Evolutionary conservation across 768 basidiomycete species (phyloP).

Genomic region (Filobasidium floriforme): DNA sequence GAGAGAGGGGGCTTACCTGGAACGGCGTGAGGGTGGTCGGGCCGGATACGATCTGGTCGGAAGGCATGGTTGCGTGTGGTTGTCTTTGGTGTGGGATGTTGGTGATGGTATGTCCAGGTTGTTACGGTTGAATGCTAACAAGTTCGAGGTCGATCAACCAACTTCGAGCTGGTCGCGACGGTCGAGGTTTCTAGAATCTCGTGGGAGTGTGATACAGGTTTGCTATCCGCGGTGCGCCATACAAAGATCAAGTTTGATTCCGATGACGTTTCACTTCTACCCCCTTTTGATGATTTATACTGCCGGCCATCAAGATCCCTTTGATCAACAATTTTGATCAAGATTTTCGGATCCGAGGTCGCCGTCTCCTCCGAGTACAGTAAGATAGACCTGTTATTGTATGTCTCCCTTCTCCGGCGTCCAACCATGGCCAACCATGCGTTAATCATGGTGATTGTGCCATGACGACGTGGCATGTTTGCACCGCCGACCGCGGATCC

Average conservation of each 20-base stretch:
- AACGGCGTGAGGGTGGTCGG: conserved; percentile 20
- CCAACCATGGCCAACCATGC: too few species aligned
- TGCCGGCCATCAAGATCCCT: too few species aligned
- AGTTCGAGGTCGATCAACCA: neutral
- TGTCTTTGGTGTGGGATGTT: neutral
- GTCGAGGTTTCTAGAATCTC: conserved; percentile 5
- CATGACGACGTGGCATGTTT: too few species aligned
- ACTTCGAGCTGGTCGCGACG: neutral
- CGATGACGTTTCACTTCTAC: neutral
- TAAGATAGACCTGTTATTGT: too few species aligned
- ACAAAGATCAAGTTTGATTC: neutral
- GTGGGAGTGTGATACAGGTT: too few species aligned
- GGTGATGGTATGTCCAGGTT: neutral
- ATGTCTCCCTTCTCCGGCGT: too few species aligned
- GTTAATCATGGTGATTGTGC: too few species aligned
- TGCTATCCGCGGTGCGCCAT: neutral
- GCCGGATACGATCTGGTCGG: conserved; percentile 15
- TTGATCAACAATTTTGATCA: too few species aligned
- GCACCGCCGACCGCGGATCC: too few species aligned
- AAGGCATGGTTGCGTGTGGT: neutral
- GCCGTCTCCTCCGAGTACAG: too few species aligned
- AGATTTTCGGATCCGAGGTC: too few species aligned
- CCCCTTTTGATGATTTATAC: too few species aligned
- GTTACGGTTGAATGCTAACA: neutral
- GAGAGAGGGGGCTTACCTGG: conserved; percentile 18